phyloP scores from a whole-genome alignment of 306 rosid species.

The Medicago lupulina region DNA sequence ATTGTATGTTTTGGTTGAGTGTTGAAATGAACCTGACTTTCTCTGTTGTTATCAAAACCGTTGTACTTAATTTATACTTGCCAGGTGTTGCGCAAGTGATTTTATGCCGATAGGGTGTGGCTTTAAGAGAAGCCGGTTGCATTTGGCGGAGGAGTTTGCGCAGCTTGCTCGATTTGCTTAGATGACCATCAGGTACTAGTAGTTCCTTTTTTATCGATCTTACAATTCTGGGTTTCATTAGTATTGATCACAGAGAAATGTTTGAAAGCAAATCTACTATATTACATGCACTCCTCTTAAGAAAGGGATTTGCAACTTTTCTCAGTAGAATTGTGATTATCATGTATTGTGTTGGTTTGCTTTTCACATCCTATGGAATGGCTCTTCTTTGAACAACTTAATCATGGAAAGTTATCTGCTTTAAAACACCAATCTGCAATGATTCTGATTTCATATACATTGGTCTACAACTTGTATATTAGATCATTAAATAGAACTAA shows the following conservation, averaged over 20 bases:
- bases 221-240: conserved; percentile 5
- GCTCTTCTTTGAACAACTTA: conserved; percentile 22
- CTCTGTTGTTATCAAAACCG: conserved; percentile 11
- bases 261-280: neutral
- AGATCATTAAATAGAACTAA: conserved; percentile 28
- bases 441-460: conserved; percentile 6
- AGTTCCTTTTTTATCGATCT: conserved; percentile 28
- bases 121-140: conserved; percentile 4
- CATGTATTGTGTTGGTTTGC: conserved; percentile 20
- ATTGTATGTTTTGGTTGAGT: conserved; percentile 14
- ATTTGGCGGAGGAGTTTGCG: conserved; percentile 62
- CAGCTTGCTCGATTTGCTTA: conserved; percentile 65
- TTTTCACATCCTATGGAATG: neutral
- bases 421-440: conserved; percentile 1
- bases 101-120: conserved; percentile 24
- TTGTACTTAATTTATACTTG: conserved; percentile 7
- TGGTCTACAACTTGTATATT: conserved; percentile 21
- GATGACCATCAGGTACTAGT: conserved; percentile 70
- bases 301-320: conserved; percentile 37
- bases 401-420: neutral
- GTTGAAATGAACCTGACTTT: conserved; percentile 6
- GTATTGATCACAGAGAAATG: conserved; percentile 1
- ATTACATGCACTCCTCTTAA: neutral
- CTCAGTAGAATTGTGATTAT: neutral
- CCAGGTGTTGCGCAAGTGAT: conserved; percentile 28